Conservation (phyloP, 2,329 filamentous ascomycete species). For the Metarhizium guizhouense region DNA sequence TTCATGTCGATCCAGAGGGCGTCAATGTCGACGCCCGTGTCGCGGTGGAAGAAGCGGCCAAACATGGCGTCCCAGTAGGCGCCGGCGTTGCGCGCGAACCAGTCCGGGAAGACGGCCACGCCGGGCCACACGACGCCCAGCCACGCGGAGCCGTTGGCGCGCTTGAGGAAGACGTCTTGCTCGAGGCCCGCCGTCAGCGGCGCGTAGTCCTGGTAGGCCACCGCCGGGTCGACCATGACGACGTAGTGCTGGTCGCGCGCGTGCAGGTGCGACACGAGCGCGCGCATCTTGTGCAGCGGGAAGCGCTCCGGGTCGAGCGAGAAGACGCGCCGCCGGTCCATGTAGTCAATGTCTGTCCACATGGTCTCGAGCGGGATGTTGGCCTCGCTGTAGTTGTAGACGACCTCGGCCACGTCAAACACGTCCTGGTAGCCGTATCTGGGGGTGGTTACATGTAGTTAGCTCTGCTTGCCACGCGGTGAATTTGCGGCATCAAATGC, state of each 20-base stretch:
- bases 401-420: conserved; percentile 55
- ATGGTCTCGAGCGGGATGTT: conserved; percentile 65
- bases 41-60: conserved; percentile 50
- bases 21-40: conserved; percentile 64
- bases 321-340: conserved; percentile 48
- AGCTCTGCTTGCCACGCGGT: too few species aligned
- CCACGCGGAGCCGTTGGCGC: conserved; percentile 46
- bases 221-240: conserved; percentile 69
- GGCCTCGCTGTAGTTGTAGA: conserved; percentile 55
- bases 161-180: conserved; percentile 39
- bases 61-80: conserved; percentile 66
- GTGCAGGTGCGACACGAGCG: conserved; percentile 59
- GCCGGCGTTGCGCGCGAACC: conserved; percentile 59
- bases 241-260: conserved; percentile 59
- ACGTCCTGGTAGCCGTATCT: conserved; percentile 75
- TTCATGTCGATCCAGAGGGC: conserved; percentile 71
- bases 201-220: conserved; percentile 40
- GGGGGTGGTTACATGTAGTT: too few species aligned
- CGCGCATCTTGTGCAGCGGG: conserved; percentile 51
- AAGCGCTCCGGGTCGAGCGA: conserved; percentile 61
- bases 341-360: conserved; percentile 68
- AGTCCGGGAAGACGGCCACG: conserved; percentile 64
- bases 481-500: too few species aligned
- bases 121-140: conserved; percentile 72
- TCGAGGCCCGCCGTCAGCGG: conserved; percentile 31